Base-by-base conservation (phyloP, 2,329 filamentous ascomycete species). In the Verticillium nubilum region DNA sequence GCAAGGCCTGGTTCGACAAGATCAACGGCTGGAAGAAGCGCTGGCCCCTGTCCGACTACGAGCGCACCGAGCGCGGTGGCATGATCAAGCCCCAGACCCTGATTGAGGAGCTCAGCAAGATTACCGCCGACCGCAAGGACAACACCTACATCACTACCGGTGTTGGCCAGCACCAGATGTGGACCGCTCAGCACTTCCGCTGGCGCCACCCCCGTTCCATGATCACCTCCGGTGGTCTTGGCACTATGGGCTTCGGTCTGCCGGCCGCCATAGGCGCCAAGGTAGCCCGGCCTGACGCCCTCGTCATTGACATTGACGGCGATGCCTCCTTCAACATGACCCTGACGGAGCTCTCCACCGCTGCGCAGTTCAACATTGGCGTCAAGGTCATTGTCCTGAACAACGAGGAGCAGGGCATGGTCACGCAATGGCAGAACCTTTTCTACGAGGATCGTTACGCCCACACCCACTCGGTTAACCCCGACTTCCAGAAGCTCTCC, bases 261-360 rank as follows among this genome's bases (percentile, higher is more conserved):
- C 95, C 95, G 26, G 91, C 93, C 26, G 93, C 95, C 63, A 98
- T 98, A 65, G 95, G 95, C 63, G 93, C 92, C 69, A 97, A 97
- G 82, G 94, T 97, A 2, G 80, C 80, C n/a, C 75, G 77, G 61
- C 83, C 83, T 0, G 90, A 97, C 57, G 87, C 90, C 62, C 85
- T 96, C 56, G 94, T 98, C 62, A 86, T 98, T 61, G 94, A 98
- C 74, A 96, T 98, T 69, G 95, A 99, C 72, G 95, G 95, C 63
- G 95, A 98, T 73, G 95, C 94, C n/a, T 97, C 93, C 3, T 98
- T 99, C 81, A 91, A 92, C 82, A 98, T 99, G 95, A 98, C 95
- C 5, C 82, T 97, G 61, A 97, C 94, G 1, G 95, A 99, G 78
- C 86, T 99, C 58, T 91, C 90, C 53, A 97, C 94, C 1, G 93